Evolutionary conservation across 805 yeast species (phyloP), one percentile per base, ranked within the genome.

Genomic region (Sporopachydermia lactativora): DNA sequence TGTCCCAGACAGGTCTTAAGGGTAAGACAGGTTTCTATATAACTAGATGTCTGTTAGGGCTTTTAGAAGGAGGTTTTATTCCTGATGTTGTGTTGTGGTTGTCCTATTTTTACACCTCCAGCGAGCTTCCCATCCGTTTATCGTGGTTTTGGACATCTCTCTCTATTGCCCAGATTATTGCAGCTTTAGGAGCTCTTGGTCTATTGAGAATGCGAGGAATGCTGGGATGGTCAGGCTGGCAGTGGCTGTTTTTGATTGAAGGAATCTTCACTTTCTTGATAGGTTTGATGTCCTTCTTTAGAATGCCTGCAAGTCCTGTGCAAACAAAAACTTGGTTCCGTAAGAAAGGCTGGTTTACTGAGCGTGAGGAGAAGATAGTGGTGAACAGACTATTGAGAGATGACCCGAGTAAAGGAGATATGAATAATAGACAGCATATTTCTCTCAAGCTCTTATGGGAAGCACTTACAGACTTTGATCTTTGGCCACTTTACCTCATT

Each of bases 1-100:
- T 71, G 36, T 56, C 59, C 37, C 83, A 77, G 52, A 67, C 66
- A 36, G 61, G 60, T 14, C 55, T 77, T 42, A 55, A 47, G 2
- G 55, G 56, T 35, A 62, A 56, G 43, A 50, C 62, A 1, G 64
- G 71, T 0, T 76, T 73, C 45, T 62, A 57, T 42, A 61, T 60
- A 5, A 64, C 74, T 3, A 60, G 82, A 44, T 68, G 70, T 0
- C 58, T 74, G 3, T 50, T 75, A 36, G 84, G 80, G 1, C 49
- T 68, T 3, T 53, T 72, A n/a, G 77, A 78, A 53, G 84, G 84
- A 42, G 84, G 85, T 0, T 77, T 77, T 44, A 77, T 80, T 41
- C 77, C 81, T 24, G 84, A 77, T 48, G 58, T 71, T 24, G 66
- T 72, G 42, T 57, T 77, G 38, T 79, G 79, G 75, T 59, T 79